These are phyloP conservation scores for Scutellaria galericulata DNA, from an alignment of 257 asterid species.

Conservation along the genomic window DNA sequence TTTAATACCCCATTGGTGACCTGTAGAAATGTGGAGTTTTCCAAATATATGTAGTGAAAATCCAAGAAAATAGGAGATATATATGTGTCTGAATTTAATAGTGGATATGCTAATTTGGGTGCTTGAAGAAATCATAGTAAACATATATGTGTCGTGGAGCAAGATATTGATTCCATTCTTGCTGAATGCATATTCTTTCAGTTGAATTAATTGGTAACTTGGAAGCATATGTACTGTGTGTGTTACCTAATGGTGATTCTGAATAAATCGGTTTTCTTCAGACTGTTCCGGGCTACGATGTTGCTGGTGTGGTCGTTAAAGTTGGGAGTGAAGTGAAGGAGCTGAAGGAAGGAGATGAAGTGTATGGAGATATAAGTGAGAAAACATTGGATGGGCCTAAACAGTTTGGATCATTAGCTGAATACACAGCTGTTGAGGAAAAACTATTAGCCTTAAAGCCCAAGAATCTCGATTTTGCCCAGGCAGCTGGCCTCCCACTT, in stretches of 20 bases:
- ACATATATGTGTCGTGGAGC: not conserved
- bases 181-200: not conserved
- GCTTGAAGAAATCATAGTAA: not conserved
- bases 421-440: constrained; percentile 91
- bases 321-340: constrained; percentile 84
- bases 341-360: constrained; percentile 87
- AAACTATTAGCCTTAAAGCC: constrained; percentile 83
- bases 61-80: too few relatives aligned
- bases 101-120: not conserved
- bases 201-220: not conserved
- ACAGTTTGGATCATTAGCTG: constrained; percentile 81
- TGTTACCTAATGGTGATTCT: constrained; percentile 3
- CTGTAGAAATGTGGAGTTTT: too few relatives aligned
- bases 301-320: constrained; percentile 86
- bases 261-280: constrained; percentile 28
- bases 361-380: constrained; percentile 82
- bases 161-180: not conserved
- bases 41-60: too few relatives aligned
- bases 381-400: constrained; percentile 78
- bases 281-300: constrained; percentile 97
- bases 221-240: not conserved
- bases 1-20: too few relatives aligned
- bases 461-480: constrained; percentile 63
- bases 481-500: constrained; percentile 89
- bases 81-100: not conserved